Base-by-base conservation (phyloP, 1,284 basidiomycete species). In the Pseudozyma sp. region DNA sequence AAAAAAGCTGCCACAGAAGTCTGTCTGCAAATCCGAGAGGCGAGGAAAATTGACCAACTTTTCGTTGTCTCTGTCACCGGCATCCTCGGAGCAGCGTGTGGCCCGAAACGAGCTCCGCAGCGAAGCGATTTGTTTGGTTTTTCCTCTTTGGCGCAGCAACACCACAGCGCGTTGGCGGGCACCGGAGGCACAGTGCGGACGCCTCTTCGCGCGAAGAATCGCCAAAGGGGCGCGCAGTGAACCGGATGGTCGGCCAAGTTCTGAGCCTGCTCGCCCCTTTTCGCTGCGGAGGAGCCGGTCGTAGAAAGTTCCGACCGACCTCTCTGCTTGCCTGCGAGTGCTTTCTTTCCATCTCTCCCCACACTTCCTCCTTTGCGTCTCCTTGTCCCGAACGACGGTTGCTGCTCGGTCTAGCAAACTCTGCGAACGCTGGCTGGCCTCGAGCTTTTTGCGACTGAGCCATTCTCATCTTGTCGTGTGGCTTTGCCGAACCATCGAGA, bases 61-160 rank as follows among this genome's bases (percentile, higher is more conserved):
- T 43, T 30, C 31, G 5, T 16, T 7, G 16, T 52, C 34, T 14
- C 11, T 51, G 50, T 45, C 30, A 58, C 63, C 56, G 56, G 52
- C 47, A 50, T 66, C 30, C 50, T 46, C 63, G 51, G 63, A 54
- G 52, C 56, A 29, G 34, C 24, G 37, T 30, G 19, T 55, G 33
- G 40, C 45, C 31, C 52, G 42, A 53, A 19, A 13, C 35, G 14
- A 14, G 35, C 35, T 14, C 10, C 35, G 35, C 1, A 10, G 35
- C 24, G 24, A 24, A 24, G 24, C 24, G 24, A 24, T 24, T n/a
- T 42, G 11, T n/a, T 42, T 37, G 10, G 29, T n/a, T n/a, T 47
- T 31, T 47, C 13, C 33, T 16, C 51, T 43, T 42, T 16, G 40
- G 42, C 31, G 39, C 39, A 42, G 49, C 49, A 30, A 9, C 45